Conservation (phyloP, 2,329 filamentous ascomycete genomes). For the Hirsutella minnesotensis region DNA sequence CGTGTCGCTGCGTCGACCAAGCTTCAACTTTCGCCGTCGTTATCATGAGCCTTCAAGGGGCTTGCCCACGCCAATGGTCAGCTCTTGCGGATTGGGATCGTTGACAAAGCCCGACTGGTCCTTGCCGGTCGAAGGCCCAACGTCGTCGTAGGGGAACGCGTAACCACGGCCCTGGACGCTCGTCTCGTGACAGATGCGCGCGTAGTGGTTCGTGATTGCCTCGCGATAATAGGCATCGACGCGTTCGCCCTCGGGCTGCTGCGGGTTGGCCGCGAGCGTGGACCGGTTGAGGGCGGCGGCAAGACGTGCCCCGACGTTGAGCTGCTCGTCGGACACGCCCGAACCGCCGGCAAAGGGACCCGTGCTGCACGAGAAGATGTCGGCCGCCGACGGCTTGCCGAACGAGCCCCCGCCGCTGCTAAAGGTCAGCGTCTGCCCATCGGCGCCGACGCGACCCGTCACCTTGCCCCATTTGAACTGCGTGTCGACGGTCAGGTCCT, state of each 20-base stretch:
- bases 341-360: constrained; percentile 41
- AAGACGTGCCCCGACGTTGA: constrained; percentile 60
- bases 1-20: too few relatives aligned
- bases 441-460: constrained; percentile 25
- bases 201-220: constrained; percentile 52
- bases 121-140: constrained; percentile 36
- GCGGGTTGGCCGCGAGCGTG: constrained; percentile 45
- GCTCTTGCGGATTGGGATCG: constrained; percentile 39
- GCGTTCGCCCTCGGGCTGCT: constrained; percentile 39
- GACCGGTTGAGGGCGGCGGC: constrained; percentile 65
- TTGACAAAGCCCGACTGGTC: constrained; percentile 54
- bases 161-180: constrained; percentile 52
- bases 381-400: constrained; percentile 30
- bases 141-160: constrained; percentile 63
- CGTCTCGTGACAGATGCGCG: constrained; percentile 49
- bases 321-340: constrained; percentile 31
- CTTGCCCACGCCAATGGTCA: constrained; percentile 45
- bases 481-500: constrained; percentile 39
- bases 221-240: constrained; percentile 40
- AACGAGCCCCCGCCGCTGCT: constrained; percentile 28
- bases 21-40: too few relatives aligned
- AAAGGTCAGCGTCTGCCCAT: constrained; percentile 27
- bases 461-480: constrained; percentile 39
- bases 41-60: constrained; percentile 5
- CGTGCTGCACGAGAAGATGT: constrained; percentile 41